phyloP scores from a whole-genome alignment of 2,329 filamentous ascomycete genomes.

The Stenocarpella maydis region DNA sequence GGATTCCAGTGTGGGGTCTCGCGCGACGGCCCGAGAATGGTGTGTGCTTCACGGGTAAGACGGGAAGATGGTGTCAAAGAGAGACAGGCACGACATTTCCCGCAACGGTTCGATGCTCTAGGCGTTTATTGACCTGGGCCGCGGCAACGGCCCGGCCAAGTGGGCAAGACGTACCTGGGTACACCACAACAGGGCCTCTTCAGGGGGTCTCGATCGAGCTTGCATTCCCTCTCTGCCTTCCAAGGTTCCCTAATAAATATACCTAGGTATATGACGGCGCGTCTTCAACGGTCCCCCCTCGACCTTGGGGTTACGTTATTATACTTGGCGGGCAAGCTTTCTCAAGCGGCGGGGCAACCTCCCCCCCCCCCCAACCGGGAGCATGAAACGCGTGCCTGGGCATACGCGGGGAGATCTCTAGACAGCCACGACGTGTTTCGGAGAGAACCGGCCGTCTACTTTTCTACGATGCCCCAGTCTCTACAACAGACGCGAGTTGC shows the following conservation, averaged over 20 bases:
- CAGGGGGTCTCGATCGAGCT: too few relatives aligned
- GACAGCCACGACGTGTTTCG: not conserved
- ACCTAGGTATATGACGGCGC: too few relatives aligned
- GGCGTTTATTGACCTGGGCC: not conserved
- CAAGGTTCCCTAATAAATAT: too few relatives aligned
- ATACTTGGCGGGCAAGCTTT: too few relatives aligned
- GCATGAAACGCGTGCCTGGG: slow-evolving; percentile 1
- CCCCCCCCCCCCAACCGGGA: too few relatives aligned
- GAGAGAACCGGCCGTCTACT: not conserved
- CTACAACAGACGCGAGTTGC: not conserved
- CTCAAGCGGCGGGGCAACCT: too few relatives aligned
- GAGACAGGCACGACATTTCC: not conserved
- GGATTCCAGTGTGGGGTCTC: slow-evolving; percentile 9
- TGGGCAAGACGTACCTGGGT: too few relatives aligned
- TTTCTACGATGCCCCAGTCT: not conserved
- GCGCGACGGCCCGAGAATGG: slow-evolving; percentile 1
- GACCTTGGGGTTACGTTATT: too few relatives aligned
- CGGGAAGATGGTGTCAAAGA: not conserved
- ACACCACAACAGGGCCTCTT: too few relatives aligned
- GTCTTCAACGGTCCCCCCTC: too few relatives aligned
- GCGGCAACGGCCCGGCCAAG: not conserved
- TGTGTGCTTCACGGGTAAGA: not conserved
- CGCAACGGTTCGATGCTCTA: not conserved
- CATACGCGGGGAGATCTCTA: not conserved
- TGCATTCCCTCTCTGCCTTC: too few relatives aligned